phyloP scores from a whole-genome alignment of 345 rosid species.

The Gossypium longicalyx region DNA sequence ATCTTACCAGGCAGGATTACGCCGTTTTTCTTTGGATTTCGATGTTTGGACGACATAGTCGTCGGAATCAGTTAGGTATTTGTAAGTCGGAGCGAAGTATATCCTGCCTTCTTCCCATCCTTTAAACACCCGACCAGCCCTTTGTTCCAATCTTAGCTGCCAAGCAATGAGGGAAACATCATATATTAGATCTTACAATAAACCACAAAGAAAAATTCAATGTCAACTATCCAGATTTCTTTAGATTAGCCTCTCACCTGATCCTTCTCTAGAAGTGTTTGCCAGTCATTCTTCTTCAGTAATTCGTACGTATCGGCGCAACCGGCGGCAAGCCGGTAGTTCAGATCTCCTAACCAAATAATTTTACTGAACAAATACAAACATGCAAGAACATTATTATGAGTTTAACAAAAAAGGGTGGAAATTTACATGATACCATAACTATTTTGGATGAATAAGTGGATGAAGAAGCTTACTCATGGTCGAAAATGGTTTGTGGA shows the following conservation, averaged over 20 bases:
- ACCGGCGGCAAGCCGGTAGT: constrained; percentile 68
- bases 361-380: constrained; percentile 47
- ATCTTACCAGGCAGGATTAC: constrained; percentile 90
- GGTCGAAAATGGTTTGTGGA: constrained; percentile 65
- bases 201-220: background rate
- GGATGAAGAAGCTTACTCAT: constrained; percentile 52
- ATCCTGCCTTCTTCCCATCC: constrained; percentile 96
- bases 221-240: background rate
- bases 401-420: background rate
- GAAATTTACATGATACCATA: background rate
- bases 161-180: background rate
- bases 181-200: constrained; percentile 1
- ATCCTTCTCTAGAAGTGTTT: constrained; percentile 77
- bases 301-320: constrained; percentile 50
- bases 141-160: constrained; percentile 72
- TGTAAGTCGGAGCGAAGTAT: constrained; percentile 87
- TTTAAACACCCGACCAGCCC: constrained; percentile 65
- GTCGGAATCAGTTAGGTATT: constrained; percentile 65
- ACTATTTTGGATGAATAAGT: background rate
- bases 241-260: constrained; percentile 13
- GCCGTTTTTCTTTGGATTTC: constrained; percentile 59
- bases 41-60: constrained; percentile 53
- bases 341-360: constrained; percentile 97
- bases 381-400: background rate
- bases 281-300: constrained; percentile 64